A percentile compares a stretch with the other conserved stretches of the same genome.
These are phyloP conservation scores for Excoecaria agallocha DNA, from an alignment of 345 rosid species.

Conservation along the genomic window DNA sequence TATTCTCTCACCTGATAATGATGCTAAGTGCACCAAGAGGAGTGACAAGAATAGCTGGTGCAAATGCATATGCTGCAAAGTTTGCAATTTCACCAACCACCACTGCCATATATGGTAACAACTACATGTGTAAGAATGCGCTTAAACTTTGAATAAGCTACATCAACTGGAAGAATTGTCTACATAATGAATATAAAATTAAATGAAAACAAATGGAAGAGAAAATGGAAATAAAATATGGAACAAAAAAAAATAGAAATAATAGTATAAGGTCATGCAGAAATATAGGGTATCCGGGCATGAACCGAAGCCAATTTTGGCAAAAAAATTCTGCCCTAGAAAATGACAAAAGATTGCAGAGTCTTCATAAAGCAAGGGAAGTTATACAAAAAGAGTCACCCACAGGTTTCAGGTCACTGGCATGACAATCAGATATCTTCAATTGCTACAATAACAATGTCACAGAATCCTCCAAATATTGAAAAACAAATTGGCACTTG, in stretches of 20 bases:
- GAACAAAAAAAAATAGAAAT: not conserved
- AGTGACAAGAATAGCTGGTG: conserved; percentile 32
- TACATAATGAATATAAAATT: not conserved
- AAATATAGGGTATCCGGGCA: not conserved
- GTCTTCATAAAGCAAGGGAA: not conserved
- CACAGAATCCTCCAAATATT: not conserved
- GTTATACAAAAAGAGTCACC: not conserved
- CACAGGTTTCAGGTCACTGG: not conserved
- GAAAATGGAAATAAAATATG: not conserved
- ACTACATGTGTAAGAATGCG: conserved; percentile 22
- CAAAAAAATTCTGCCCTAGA: not conserved
- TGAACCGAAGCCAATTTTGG: not conserved
- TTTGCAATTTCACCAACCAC: conserved; percentile 30
- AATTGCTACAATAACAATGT: not conserved
- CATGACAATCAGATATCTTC: not conserved
- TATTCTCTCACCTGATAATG: conserved; percentile 25
- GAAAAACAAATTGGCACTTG: not conserved
- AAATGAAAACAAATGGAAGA: too few relatives aligned
- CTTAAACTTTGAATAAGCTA: not conserved
- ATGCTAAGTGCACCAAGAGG: conserved; percentile 33
- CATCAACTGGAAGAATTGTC: not conserved
- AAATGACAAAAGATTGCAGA: not conserved
- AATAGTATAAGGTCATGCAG: not conserved
- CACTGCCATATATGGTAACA: conserved; percentile 21
- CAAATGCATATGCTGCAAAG: conserved; percentile 33